Evolutionary conservation across 2,329 filamentous ascomycete species (phyloP).

Genomic region (Penicillium expansum): DNA sequence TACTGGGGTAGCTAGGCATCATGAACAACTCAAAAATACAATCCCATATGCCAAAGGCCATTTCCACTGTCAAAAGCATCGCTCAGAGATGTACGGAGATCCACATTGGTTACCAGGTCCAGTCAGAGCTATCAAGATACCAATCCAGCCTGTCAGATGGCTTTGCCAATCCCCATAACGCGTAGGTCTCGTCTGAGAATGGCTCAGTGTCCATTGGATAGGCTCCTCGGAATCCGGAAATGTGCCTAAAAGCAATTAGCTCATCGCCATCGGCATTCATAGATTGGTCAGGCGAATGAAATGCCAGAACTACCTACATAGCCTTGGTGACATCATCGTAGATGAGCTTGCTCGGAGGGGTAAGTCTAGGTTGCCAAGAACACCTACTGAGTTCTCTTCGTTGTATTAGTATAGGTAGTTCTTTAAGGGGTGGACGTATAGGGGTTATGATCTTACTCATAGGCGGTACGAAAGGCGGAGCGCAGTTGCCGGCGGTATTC

Average conservation of each 20-base stretch:
- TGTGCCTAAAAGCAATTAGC: background rate
- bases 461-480: background rate
- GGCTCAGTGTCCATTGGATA: background rate
- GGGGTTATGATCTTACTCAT: background rate
- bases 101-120: background rate
- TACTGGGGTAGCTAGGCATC: background rate
- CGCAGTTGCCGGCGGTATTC: background rate
- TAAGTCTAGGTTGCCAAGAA: background rate
- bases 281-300: background rate
- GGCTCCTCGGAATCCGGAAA: constrained; percentile 1
- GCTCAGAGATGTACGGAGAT: background rate
- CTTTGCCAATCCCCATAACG: constrained; percentile 1
- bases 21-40: background rate
- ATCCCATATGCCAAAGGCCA: background rate
- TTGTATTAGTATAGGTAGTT: background rate
- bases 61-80: background rate
- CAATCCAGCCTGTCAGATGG: background rate
- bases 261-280: background rate
- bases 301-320: background rate
- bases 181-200: constrained; percentile 1
- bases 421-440: background rate
- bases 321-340: background rate
- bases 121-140: background rate
- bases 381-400: background rate
- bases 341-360: background rate